Evolutionary conservation across 2,329 filamentous ascomycete genomes (phyloP).

Genomic region (Cercospora sesami): DNA sequence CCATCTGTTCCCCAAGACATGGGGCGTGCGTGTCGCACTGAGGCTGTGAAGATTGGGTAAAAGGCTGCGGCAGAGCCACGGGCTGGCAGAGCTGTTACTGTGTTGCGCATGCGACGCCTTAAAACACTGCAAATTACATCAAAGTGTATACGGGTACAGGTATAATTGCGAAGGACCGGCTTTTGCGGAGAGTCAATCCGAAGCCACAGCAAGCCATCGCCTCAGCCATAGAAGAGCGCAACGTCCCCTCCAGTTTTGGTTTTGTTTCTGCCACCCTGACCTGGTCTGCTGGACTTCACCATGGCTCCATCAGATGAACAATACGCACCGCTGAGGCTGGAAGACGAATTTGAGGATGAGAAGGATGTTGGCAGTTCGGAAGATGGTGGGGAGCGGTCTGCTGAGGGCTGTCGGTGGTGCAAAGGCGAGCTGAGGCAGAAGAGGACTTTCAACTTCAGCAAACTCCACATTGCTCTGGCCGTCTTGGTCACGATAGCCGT

Average conservation of each 20-base stretch:
- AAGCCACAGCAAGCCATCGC: neutral
- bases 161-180: neutral
- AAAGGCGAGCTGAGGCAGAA: neutral
- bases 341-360: constrained; percentile 5
- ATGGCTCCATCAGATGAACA: constrained; percentile 1
- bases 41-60: neutral
- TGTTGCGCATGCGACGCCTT: neutral
- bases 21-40: neutral
- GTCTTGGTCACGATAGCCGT: neutral
- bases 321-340: constrained; percentile 1
- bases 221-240: neutral
- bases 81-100: neutral
- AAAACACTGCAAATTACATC: neutral
- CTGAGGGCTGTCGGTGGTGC: neutral
- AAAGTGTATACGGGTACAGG: neutral
- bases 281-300: neutral
- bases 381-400: neutral
- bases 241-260: neutral
- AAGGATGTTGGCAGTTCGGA: neutral
- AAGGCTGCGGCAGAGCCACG: neutral
- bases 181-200: neutral
- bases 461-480: neutral
- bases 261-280: neutral
- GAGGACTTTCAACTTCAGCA: neutral
- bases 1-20: neutral